These are phyloP conservation scores for Neofusicoccum ribis DNA, from an alignment of 2,329 filamentous ascomycete species.

Conservation along the genomic window DNA sequence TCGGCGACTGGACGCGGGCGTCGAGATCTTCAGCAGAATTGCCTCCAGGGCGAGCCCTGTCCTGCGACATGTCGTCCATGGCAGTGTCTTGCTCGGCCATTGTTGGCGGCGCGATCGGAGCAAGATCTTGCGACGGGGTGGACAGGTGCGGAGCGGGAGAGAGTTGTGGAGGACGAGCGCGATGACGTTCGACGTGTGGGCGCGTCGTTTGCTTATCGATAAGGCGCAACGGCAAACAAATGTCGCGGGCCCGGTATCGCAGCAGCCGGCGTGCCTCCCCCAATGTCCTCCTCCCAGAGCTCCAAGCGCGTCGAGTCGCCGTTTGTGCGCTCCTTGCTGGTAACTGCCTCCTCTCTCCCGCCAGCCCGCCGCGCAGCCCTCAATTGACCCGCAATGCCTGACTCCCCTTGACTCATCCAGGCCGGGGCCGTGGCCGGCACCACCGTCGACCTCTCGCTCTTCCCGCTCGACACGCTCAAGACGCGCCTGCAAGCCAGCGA, in stretches of 20 bases:
- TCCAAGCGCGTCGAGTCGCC: constrained; percentile 46
- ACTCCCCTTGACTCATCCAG: constrained; percentile 36
- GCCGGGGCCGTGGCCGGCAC: constrained; percentile 91
- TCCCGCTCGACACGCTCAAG: constrained; percentile 97
- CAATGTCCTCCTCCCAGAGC: not conserved
- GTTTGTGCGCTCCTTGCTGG: constrained; percentile 49
- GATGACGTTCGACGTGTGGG: not conserved
- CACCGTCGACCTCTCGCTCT: constrained; percentile 94
- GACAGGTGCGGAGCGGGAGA: not conserved
- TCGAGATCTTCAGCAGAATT: not conserved
- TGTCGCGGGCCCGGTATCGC: constrained; percentile 1
- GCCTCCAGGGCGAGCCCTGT: not conserved
- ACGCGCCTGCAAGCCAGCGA: constrained; percentile 85
- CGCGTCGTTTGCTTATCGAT: constrained; percentile 4
- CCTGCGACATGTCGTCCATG: not conserved
- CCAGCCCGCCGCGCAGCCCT: not conserved
- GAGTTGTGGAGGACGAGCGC: not conserved
- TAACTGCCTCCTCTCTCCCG: constrained; percentile 28
- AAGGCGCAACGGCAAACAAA: constrained; percentile 2
- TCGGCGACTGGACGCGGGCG: not conserved
- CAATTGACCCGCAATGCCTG: not conserved
- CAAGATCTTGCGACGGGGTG: not conserved
- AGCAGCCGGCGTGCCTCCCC: constrained; percentile 10
- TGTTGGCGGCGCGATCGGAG: not conserved
- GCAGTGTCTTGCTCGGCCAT: not conserved